Conservation (phyloP, 345 rosid genomes). For the Corchorus olitorius region DNA sequence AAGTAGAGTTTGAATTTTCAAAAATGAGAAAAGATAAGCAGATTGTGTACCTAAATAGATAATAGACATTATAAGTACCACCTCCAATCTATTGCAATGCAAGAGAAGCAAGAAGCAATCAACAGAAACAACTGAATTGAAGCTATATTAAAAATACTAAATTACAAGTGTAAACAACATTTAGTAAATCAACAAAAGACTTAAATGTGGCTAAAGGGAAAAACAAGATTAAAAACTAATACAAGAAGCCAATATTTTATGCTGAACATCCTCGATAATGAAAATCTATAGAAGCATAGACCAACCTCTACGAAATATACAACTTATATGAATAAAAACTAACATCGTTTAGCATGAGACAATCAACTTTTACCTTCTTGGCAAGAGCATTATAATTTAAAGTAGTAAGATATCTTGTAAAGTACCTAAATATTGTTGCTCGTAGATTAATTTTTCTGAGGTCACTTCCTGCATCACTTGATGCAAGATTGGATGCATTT, state of each 20-base stretch:
- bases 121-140: neutral
- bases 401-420: slow-evolving; percentile 9
- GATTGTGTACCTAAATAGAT: neutral
- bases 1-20: too few species aligned
- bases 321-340: neutral
- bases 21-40: neutral
- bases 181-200: neutral
- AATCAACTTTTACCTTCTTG: neutral
- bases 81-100: neutral
- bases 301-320: neutral
- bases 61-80: neutral
- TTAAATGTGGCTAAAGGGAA: neutral
- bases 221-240: neutral
- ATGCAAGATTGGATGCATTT: slow-evolving; percentile 17
- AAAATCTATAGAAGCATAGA: neutral
- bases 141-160: neutral
- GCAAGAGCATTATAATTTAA: neutral
- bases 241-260: neutral
- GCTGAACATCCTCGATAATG: neutral
- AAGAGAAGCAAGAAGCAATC: neutral
- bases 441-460: slow-evolving; percentile 59
- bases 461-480: slow-evolving; percentile 38
- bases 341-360: neutral
- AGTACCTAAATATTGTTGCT: slow-evolving; percentile 63
- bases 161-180: neutral